Conservation (phyloP, 768 basidiomycete genomes). For the Sistotremastrum niveocremeum region DNA sequence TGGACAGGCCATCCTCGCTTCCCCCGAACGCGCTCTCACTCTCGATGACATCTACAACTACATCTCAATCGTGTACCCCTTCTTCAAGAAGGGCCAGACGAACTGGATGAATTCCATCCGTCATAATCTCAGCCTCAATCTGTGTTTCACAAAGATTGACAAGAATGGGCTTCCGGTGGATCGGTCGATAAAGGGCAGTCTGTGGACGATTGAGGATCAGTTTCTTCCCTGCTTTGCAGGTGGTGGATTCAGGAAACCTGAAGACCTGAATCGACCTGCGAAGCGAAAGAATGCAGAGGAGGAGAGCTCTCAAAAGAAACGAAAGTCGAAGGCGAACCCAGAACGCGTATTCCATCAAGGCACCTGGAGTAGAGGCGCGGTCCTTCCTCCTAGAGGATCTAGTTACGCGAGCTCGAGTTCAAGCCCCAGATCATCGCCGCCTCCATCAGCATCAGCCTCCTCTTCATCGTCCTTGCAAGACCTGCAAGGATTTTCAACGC, state of each 20-base stretch:
- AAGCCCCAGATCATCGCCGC: not conserved
- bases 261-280: constrained; percentile 28
- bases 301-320: constrained; percentile 23
- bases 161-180: constrained; percentile 41
- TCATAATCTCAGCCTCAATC: constrained; percentile 89
- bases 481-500: not conserved
- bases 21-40: constrained; percentile 70
- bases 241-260: constrained; percentile 62
- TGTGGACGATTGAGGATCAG: constrained; percentile 79
- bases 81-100: constrained; percentile 81
- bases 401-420: not conserved
- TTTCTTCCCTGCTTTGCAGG: constrained; percentile 73
- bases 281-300: constrained; percentile 20
- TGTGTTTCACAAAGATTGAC: constrained; percentile 64
- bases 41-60: constrained; percentile 94
- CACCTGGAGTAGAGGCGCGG: constrained; percentile 17
- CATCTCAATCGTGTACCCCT: constrained; percentile 88
- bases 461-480: not conserved
- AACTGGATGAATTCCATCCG: constrained; percentile 94
- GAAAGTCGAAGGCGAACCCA: constrained; percentile 16
- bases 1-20: constrained; percentile 86
- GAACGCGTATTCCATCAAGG: constrained; percentile 19
- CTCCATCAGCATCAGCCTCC: not conserved
- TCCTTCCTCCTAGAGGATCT: too few species aligned
- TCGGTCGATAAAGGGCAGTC: constrained; percentile 63